phyloP scores from a whole-genome alignment of 1,284 basidiomycete species.

The Fistulina hepatica region DNA sequence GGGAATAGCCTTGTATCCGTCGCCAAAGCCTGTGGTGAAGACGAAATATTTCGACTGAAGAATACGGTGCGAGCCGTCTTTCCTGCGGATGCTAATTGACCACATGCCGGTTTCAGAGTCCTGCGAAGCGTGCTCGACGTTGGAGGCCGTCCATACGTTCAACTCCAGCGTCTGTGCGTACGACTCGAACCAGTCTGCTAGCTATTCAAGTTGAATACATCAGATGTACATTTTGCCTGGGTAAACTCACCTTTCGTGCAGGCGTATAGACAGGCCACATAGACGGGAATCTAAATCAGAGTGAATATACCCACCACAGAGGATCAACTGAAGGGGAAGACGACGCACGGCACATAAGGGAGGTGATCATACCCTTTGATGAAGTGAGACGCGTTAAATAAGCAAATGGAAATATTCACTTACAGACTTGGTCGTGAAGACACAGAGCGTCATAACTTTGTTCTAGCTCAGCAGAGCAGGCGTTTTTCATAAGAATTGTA shows the following conservation, averaged over 20 bases:
- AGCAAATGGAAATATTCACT: constrained; percentile 17
- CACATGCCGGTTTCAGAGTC: constrained; percentile 38
- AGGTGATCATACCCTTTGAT: constrained; percentile 42
- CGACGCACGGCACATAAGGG: constrained; percentile 42
- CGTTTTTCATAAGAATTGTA: neutral
- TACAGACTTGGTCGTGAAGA: constrained; percentile 49
- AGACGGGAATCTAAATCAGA: constrained; percentile 36
- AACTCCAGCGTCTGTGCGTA: constrained; percentile 57
- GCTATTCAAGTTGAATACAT: constrained; percentile 22
- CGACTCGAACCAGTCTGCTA: constrained; percentile 60
- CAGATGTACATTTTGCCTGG: neutral
- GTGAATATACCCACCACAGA: constrained; percentile 4
- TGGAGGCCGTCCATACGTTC: constrained; percentile 54
- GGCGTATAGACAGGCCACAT: constrained; percentile 56
- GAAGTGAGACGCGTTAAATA: constrained; percentile 1
- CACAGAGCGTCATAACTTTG: constrained; percentile 46
- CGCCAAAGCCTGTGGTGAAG: constrained; percentile 50
- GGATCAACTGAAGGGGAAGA: constrained; percentile 2
- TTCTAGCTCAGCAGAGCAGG: neutral
- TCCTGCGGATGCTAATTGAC: constrained; percentile 38
- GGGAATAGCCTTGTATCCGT: constrained; percentile 38
- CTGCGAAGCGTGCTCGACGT: constrained; percentile 33
- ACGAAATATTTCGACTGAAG: constrained; percentile 49
- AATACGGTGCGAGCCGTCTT: constrained; percentile 33
- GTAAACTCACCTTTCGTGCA: constrained; percentile 32